A percentile compares a stretch with the other conserved stretches of the same genome.
These are phyloP conservation scores for Diversispora eburnea DNA, from an alignment of 192 early-diverging fungal species.

Conservation along the genomic window DNA sequence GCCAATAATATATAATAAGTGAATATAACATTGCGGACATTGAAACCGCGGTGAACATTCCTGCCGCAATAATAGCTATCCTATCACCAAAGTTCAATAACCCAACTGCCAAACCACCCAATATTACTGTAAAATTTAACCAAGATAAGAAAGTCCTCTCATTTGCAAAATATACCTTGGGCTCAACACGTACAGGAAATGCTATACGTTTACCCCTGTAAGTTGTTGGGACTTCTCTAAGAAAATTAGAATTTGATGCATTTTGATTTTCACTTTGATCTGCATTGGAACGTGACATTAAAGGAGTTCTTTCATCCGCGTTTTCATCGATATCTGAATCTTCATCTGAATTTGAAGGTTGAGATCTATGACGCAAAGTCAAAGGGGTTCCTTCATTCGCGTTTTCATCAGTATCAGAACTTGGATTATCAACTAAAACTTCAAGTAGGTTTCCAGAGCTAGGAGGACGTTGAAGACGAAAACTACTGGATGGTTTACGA, in stretches of 20 bases:
- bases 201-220: conserved; percentile 53
- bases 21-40: conserved; percentile 80
- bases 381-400: conserved; percentile 24
- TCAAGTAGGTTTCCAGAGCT: conserved; percentile 34
- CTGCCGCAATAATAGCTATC: conserved; percentile 63
- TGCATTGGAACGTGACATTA: conserved; percentile 24
- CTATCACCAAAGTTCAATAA: conserved; percentile 79
- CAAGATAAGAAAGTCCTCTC: conserved; percentile 90
- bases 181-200: conserved; percentile 66
- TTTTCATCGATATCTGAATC: conserved; percentile 18
- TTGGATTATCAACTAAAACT: conserved; percentile 31
- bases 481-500: conserved; percentile 67
- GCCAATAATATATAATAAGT: conserved; percentile 73
- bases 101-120: conserved; percentile 69
- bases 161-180: conserved; percentile 93
- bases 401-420: conserved; percentile 17
- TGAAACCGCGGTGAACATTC: conserved; percentile 65
- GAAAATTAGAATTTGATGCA: background rate
- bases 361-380: too few relatives aligned
- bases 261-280: conserved; percentile 27
- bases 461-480: conserved; percentile 48
- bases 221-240: conserved; percentile 27
- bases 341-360: too few relatives aligned
- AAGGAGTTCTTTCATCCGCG: conserved; percentile 32
- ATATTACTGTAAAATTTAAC: conserved; percentile 73